Evolutionary conservation across 495 filamentous ascomycete species (phyloP).

Genomic region (Penicillium turbatum): DNA sequence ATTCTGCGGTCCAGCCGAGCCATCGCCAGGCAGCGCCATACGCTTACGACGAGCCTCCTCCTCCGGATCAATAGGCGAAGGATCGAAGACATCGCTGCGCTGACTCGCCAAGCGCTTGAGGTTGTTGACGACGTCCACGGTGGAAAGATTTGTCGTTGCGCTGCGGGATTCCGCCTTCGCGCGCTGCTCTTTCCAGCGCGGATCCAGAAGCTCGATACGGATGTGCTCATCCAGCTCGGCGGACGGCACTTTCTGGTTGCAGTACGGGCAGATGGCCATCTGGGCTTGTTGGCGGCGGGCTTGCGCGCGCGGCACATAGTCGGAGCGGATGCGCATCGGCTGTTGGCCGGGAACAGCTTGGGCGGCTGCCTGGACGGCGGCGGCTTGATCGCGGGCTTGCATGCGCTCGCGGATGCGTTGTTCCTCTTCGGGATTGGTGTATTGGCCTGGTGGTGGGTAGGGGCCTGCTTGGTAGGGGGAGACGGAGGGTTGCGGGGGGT

Average conservation of each 20-base stretch:
- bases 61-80: conserved; percentile 46
- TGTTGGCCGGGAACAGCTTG: conserved; percentile 57
- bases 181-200: conserved; percentile 92
- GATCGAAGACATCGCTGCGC: conserved; percentile 86
- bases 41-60: conserved; percentile 74
- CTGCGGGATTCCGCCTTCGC: conserved; percentile 80
- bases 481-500: conserved; percentile 20
- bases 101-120: conserved; percentile 95
- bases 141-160: conserved; percentile 82
- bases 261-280: conserved; percentile 88
- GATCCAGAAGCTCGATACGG: conserved; percentile 92
- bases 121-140: conserved; percentile 84
- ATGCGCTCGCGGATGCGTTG: conserved; percentile 62
- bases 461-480: conserved; percentile 35
- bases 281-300: conserved; percentile 58
- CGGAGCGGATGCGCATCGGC: conserved; percentile 87
- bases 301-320: conserved; percentile 84
- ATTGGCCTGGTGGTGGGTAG: conserved; percentile 35
- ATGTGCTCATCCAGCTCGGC: conserved; percentile 91
- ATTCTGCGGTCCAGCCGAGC: conserved; percentile 12
- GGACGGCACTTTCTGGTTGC: conserved; percentile 80
- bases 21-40: conserved; percentile 45
- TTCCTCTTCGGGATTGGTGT: conserved; percentile 59
- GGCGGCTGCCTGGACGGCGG: conserved; percentile 73
- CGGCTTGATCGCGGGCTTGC: conserved; percentile 66